These are phyloP conservation scores for Fonsecaea erecta DNA, from an alignment of 2,329 filamentous ascomycete genomes.

Conservation along the genomic window DNA sequence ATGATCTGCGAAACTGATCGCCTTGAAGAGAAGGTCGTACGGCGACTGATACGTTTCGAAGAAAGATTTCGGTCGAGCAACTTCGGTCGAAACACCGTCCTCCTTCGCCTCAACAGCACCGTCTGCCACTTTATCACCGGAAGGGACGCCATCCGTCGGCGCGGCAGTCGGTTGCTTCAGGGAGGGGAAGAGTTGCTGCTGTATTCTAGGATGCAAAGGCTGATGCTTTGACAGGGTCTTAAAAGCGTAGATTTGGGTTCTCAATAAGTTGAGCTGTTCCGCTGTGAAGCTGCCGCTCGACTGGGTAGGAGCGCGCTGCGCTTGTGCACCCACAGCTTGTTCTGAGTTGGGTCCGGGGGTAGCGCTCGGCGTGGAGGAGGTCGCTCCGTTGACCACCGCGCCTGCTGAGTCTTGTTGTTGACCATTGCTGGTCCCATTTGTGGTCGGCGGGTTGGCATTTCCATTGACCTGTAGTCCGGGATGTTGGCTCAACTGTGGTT, in stretches of 20 bases:
- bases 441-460: slow-evolving; percentile 38
- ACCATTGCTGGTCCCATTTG: slow-evolving; percentile 52
- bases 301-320: slow-evolving; percentile 38
- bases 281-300: slow-evolving; percentile 67
- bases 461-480: slow-evolving; percentile 44
- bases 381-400: slow-evolving; percentile 38
- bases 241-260: slow-evolving; percentile 89
- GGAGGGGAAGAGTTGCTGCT: slow-evolving; percentile 76
- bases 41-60: slow-evolving; percentile 80
- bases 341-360: slow-evolving; percentile 35
- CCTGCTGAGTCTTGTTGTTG: slow-evolving; percentile 26
- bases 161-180: slow-evolving; percentile 49
- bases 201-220: slow-evolving; percentile 75
- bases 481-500: slow-evolving; percentile 52
- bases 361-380: slow-evolving; percentile 36
- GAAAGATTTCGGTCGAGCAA: slow-evolving; percentile 42
- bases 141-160: slow-evolving; percentile 42
- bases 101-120: slow-evolving; percentile 41
- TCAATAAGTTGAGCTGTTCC: slow-evolving; percentile 77
- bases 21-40: slow-evolving; percentile 60
- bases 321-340: slow-evolving; percentile 39
- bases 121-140: slow-evolving; percentile 43
- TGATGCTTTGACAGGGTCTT: slow-evolving; percentile 87
- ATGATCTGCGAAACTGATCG: slow-evolving; percentile 81
- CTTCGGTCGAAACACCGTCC: slow-evolving; percentile 36